Conservation (phyloP, 169 alveolate genomes). For the Plasmodium gaboni region DNA sequence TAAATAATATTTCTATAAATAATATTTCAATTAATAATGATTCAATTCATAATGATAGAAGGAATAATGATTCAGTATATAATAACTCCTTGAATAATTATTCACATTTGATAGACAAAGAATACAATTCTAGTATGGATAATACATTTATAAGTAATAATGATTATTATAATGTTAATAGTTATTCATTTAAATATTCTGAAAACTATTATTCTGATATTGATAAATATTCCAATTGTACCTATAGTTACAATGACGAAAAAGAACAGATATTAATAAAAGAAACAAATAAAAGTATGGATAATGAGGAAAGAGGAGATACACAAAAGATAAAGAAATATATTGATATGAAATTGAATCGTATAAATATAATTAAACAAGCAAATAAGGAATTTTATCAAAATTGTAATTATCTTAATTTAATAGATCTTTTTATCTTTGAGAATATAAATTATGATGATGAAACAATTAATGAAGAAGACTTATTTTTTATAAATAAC, state of each 20-base stretch:
- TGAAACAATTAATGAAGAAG: constrained; percentile 9
- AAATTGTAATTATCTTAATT: constrained; percentile 41
- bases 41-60: constrained; percentile 19
- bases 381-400: constrained; percentile 1
- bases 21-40: too few relatives aligned
- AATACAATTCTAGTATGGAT: constrained; percentile 19
- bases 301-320: neutral
- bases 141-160: constrained; percentile 5
- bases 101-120: constrained; percentile 12
- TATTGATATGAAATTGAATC: neutral
- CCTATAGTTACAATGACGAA: neutral
- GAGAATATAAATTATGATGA: constrained; percentile 1
- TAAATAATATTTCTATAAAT: too few relatives aligned
- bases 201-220: neutral
- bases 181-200: neutral
- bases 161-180: constrained; percentile 4
- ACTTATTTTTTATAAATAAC: neutral
- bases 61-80: neutral
- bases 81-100: neutral
- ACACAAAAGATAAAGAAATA: constrained; percentile 8
- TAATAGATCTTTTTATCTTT: constrained; percentile 49
- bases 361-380: neutral
- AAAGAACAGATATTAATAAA: too few relatives aligned
- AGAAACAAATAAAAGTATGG: neutral
- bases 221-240: constrained; percentile 2